Conservation (phyloP, 2,329 filamentous ascomycete genomes). For the Gaeumannomyces sp. region DNA sequence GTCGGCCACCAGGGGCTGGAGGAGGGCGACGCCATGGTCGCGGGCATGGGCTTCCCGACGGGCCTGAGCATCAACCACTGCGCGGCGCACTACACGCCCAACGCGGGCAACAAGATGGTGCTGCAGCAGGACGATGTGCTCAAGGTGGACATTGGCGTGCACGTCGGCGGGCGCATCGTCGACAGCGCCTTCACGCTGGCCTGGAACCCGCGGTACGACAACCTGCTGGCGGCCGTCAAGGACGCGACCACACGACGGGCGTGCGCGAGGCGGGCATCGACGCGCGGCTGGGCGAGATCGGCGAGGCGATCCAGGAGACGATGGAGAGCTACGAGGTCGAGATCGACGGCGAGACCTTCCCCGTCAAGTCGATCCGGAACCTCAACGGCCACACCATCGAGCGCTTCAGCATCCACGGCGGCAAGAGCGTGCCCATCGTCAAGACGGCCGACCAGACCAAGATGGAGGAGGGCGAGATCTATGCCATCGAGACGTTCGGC, state of each 20-base stretch:
- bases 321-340: slow-evolving; percentile 94
- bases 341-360: slow-evolving; percentile 70
- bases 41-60: slow-evolving; percentile 78
- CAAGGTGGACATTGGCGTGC: slow-evolving; percentile 78
- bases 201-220: slow-evolving; percentile 70
- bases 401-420: slow-evolving; percentile 84
- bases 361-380: slow-evolving; percentile 80
- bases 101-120: slow-evolving; percentile 73
- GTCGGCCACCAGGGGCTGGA: slow-evolving; percentile 69
- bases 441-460: slow-evolving; percentile 83
- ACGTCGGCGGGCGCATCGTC: slow-evolving; percentile 73
- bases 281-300: slow-evolving; percentile 79
- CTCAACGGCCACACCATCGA: slow-evolving; percentile 86
- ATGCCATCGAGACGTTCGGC: slow-evolving; percentile 93
- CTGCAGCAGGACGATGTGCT: slow-evolving; percentile 69
- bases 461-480: slow-evolving; percentile 96
- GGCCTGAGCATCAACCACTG: slow-evolving; percentile 78
- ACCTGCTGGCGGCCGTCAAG: slow-evolving; percentile 65
- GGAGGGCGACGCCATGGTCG: slow-evolving; percentile 69
- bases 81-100: slow-evolving; percentile 77
- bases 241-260: slow-evolving; percentile 79
- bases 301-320: slow-evolving; percentile 76
- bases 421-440: slow-evolving; percentile 90
- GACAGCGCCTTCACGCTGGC: slow-evolving; percentile 76
- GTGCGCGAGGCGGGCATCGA: slow-evolving; percentile 89